Conservation (phyloP, 139 green algal species). For the Chlamydomonas sp. region DNA sequence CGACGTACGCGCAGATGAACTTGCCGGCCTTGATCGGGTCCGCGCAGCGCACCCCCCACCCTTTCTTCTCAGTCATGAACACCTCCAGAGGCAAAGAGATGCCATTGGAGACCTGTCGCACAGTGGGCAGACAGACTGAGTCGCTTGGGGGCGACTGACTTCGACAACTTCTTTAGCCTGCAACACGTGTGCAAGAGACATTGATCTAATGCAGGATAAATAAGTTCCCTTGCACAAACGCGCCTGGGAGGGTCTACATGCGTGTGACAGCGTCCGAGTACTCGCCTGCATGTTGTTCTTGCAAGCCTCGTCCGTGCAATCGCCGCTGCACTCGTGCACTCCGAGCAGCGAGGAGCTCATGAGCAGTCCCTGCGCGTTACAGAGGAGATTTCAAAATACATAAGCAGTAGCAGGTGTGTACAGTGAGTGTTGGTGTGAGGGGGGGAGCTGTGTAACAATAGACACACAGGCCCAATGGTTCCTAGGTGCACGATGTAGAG, state of each 20-base stretch:
- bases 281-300: slow-evolving; percentile 11
- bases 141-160: too few relatives aligned
- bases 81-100: slow-evolving; percentile 58
- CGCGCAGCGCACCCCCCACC: slow-evolving; percentile 56
- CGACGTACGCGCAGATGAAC: slow-evolving; percentile 49
- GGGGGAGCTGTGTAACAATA: too few relatives aligned
- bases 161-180: too few relatives aligned
- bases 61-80: slow-evolving; percentile 45
- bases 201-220: neutral
- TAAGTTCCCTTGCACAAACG: neutral
- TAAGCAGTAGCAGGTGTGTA: too few relatives aligned
- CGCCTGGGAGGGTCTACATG: too few relatives aligned
- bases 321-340: slow-evolving; percentile 30
- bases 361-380: slow-evolving; percentile 11
- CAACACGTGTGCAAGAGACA: neutral
- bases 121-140: neutral
- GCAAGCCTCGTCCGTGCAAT: slow-evolving; percentile 3
- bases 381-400: too few relatives aligned
- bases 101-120: slow-evolving; percentile 21
- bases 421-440: too few relatives aligned
- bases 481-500: too few relatives aligned
- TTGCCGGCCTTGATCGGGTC: slow-evolving; percentile 33
- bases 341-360: slow-evolving; percentile 27
- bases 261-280: too few relatives aligned
- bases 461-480: too few relatives aligned